Base-by-base conservation (phyloP, 192 early-diverging fungal genomes). In the Spizellomyces punctatus region DNA sequence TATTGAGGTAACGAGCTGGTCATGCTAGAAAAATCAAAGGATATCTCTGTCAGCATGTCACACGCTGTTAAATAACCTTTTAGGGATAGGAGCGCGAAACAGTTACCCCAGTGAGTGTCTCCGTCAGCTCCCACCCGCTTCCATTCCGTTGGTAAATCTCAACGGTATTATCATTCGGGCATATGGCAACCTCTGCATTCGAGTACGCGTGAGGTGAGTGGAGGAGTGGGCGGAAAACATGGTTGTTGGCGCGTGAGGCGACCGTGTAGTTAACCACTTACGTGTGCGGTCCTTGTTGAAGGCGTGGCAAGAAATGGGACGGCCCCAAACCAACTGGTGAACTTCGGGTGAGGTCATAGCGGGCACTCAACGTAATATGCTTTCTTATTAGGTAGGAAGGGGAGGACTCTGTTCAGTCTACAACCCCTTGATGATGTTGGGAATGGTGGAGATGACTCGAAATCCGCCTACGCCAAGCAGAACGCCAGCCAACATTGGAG, bases 1-100 rank as follows among this genome's bases (percentile, higher is more conserved):
- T 73, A 99, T 88, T 56, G 89, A 86, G 6, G 96, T 99, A 44
- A 99, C 94, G 41, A 94, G 89, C 79, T 96, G 90, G 85, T 97
- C 95, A 79, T 99, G 97, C 90, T 91, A 60, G n/a, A 14, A 19
- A 44, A 69, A 44, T 36, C 27, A 36, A 36, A 36, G 27, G 27
- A 42, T 10, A 59, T 42, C 14, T 14, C 50, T 46, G 41, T 9
- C 44, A 21, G 44, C 17, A 61, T 14, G 12, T 4, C 12, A 12
- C 2, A 22, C 59, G 17, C n/a, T 12, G 19, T 54, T 36, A 27
- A 61, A 22, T 22, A 61, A 61, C 59, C 14, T 0, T 12, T 12
- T 36, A 54, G 22, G 21, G 4, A 41, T 74, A 7, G 54, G 47
- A 59, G 46, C 6, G n/a, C 36, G 44, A 46, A 27, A 50, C 55